These are phyloP conservation scores for Artomyces pyxidatus DNA, from an alignment of 768 basidiomycete genomes.

Conservation along the genomic window DNA sequence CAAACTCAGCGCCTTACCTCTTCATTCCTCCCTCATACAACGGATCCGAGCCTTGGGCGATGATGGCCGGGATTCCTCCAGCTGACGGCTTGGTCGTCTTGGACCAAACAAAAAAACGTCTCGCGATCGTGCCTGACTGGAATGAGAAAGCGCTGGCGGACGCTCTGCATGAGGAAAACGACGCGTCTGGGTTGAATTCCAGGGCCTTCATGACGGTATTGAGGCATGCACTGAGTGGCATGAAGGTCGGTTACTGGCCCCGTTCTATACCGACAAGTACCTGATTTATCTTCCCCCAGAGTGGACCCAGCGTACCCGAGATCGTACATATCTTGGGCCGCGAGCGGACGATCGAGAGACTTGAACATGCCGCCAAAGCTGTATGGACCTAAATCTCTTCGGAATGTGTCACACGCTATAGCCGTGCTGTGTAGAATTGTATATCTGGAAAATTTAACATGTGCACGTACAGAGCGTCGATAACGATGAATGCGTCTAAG, in stretches of 20 bases:
- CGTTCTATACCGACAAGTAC: neutral
- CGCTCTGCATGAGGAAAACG: constrained; percentile 38
- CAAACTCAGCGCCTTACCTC: constrained; percentile 62
- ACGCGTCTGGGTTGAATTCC: constrained; percentile 29
- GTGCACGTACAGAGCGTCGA: too few species aligned
- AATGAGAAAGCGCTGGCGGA: constrained; percentile 30
- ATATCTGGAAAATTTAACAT: too few species aligned
- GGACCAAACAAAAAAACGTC: constrained; percentile 21
- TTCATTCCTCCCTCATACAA: constrained; percentile 62
- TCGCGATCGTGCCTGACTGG: constrained; percentile 19
- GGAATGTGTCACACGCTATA: too few species aligned
- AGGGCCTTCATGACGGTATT: constrained; percentile 65
- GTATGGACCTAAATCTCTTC: too few species aligned
- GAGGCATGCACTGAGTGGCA: constrained; percentile 72
- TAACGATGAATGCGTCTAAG: too few species aligned
- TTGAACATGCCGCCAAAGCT: constrained; percentile 14
- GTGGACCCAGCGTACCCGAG: constrained; percentile 26
- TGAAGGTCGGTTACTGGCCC: constrained; percentile 47
- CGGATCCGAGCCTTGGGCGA: constrained; percentile 43
- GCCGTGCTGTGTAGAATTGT: too few species aligned
- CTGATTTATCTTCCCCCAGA: constrained; percentile 14
- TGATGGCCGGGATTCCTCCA: constrained; percentile 36
- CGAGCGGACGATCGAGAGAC: constrained; percentile 20
- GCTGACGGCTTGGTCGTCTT: constrained; percentile 35
- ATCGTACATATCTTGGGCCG: constrained; percentile 22